Percentiles rank a stretch among this genome's conserved stretches.
phyloP scores from a whole-genome alignment of 495 filamentous ascomycete genomes.

The Collariella sp. region DNA sequence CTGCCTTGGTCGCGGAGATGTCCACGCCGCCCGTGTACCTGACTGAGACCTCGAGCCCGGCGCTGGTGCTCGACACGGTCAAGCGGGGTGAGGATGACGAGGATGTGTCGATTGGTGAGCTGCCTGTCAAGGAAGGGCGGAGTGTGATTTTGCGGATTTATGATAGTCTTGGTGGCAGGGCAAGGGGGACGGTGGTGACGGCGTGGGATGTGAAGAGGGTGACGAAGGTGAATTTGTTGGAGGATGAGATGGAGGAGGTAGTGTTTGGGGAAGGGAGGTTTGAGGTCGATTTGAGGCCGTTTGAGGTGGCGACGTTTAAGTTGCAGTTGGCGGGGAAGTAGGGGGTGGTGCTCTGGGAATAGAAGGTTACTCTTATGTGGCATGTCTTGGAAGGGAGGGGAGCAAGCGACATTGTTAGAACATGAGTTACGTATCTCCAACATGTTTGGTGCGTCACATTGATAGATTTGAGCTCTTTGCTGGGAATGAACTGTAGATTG shows the following conservation, averaged over 20 bases:
- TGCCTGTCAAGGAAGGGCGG: constrained; percentile 58
- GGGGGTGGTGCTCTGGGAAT: not conserved
- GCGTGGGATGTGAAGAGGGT: constrained; percentile 62
- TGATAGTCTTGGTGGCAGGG: constrained; percentile 81
- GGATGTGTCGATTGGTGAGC: constrained; percentile 66
- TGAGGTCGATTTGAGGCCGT: constrained; percentile 63
- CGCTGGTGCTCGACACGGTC: constrained; percentile 70
- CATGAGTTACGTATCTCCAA: no score
- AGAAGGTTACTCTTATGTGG: no score
- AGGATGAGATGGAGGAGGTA: constrained; percentile 59
- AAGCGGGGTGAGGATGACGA: constrained; percentile 96
- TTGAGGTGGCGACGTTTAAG: constrained; percentile 83
- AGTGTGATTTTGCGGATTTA: constrained; percentile 80
- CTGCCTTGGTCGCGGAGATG: constrained; percentile 24
- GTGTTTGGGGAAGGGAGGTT: constrained; percentile 44
- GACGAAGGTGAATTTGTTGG: constrained; percentile 70
- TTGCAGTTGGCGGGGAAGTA: constrained; percentile 50
- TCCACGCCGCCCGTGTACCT: constrained; percentile 44
- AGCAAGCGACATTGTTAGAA: no score
- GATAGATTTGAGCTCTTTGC: no score
- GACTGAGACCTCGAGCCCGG: constrained; percentile 39
- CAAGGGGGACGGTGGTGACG: constrained; percentile 56
- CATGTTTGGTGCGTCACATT: no score
- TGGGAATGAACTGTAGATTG: no score
- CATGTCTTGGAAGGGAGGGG: no score